phyloP scores from a whole-genome alignment of 768 basidiomycete genomes.

The Mycena rosella region DNA sequence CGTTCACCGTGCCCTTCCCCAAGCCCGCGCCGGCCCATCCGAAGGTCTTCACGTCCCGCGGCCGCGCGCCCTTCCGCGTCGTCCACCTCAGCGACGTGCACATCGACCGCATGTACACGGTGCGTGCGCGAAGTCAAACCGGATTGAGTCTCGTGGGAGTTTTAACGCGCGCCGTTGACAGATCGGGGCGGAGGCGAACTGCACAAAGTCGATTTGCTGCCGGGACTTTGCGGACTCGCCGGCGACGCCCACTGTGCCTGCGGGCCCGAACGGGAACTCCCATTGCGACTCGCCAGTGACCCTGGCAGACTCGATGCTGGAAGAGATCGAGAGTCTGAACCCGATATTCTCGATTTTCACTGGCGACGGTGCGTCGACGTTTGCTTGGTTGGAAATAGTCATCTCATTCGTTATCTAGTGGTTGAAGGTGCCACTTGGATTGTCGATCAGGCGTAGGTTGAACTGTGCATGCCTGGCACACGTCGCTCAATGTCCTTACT shows the following conservation, averaged over 20 bases:
- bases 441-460: constrained; percentile 43
- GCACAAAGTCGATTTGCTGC: constrained; percentile 56
- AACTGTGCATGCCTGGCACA: not conserved
- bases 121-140: constrained; percentile 28
- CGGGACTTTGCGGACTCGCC: constrained; percentile 44
- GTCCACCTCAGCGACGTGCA: constrained; percentile 57
- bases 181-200: constrained; percentile 52
- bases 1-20: constrained; percentile 46
- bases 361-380: constrained; percentile 48
- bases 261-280: constrained; percentile 46
- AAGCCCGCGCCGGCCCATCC: constrained; percentile 38
- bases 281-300: constrained; percentile 52
- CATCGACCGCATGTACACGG: constrained; percentile 53
- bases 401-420: not conserved
- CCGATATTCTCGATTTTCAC: constrained; percentile 54
- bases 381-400: not conserved
- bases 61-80: constrained; percentile 46
- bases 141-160: too few relatives aligned
- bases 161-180: constrained; percentile 5
- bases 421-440: constrained; percentile 46
- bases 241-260: constrained; percentile 43
- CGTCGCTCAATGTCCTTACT: not conserved
- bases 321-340: constrained; percentile 42
- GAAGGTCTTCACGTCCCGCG: constrained; percentile 30
- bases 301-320: constrained; percentile 53